A percentile compares a stretch with the other conserved stretches of the same genome.
These are phyloP conservation scores for Sordariomycetes sp. DNA, from an alignment of 2,329 filamentous ascomycete species.

Conservation along the genomic window DNA sequence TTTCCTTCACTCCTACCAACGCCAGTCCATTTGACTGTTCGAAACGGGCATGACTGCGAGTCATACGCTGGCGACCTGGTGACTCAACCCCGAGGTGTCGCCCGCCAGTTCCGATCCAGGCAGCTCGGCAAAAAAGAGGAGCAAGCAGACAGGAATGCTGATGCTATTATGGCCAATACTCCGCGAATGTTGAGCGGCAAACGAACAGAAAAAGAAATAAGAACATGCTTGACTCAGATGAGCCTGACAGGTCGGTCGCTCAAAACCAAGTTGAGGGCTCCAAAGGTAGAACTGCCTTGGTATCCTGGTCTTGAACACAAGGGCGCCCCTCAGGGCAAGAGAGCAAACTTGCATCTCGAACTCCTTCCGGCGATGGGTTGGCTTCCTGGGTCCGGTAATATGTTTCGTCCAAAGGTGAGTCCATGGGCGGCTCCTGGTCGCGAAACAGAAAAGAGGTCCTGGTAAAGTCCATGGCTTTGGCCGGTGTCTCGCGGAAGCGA, in stretches of 20 bases:
- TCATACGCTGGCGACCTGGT: neutral
- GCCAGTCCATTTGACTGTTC: neutral
- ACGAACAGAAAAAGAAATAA: neutral
- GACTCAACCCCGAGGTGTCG: neutral
- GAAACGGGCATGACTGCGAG: neutral
- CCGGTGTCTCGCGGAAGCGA: neutral
- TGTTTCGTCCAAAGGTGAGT: neutral
- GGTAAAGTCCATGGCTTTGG: neutral
- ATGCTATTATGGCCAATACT: neutral
- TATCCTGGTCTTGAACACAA: neutral
- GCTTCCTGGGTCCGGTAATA: neutral
- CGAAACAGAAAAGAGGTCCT: neutral
- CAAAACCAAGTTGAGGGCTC: neutral
- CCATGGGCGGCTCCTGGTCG: neutral
- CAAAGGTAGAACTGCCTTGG: neutral
- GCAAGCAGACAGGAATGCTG: neutral
- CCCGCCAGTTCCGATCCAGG: neutral
- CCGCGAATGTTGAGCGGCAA: neutral
- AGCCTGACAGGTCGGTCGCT: neutral
- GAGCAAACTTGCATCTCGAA: constrained; percentile 5
- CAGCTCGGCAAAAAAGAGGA: neutral
- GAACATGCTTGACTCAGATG: neutral
- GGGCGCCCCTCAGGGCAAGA: neutral
- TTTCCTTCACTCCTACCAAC: neutral
- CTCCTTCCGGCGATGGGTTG: neutral